Evolutionary conservation across 345 rosid species (phyloP), one percentile per base, ranked within the genome.

Genomic region (Turritis glabra): DNA sequence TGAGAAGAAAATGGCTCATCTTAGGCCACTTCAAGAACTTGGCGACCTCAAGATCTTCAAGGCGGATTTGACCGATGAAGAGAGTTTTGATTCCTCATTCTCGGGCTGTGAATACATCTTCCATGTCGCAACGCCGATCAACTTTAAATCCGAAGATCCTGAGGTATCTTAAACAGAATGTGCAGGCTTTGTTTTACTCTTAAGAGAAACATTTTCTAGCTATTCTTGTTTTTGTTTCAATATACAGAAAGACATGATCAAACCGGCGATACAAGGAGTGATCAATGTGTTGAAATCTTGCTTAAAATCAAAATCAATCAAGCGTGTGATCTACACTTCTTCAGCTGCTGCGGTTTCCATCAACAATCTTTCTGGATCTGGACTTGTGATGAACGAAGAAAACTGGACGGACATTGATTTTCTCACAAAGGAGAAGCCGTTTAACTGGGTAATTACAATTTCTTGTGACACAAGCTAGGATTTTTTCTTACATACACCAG

Each of bases 91-190:
- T 73, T 84, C 82, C 19, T 80, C 98, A 1, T 17, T 91, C 23
- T 78, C 82, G 0, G 91, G 90, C 4, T 91, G 89, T 65, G 85
- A 88, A 44, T 30, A 84, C n/a, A 85, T 94, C 61, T 94, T 94
- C 93, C 98, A 85, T 64, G 88, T 94, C 26, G 98, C 98, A 6
- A 91, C 97, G 5, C 98, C 97, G 0, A 89, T 91, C 69, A 87
- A 87, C 79, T 91, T 94, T 59, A 81, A 85, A 57, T 88, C 98
- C 12, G 8, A 86, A 38, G 97, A 95, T 80, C 97, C 97, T 0
- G 97, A 95, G 97, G 99, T 89, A 21, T 57, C 19, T 53, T 5
- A 1, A 66, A 57, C 32, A 23, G 17, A 62, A 30, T 43, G 13
- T 43, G 40, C n/a, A 47, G 12, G 15, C 23, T 3, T 60, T 67